These are phyloP conservation scores for Somion occarium DNA, from an alignment of 1,284 basidiomycete genomes.

Conservation along the genomic window DNA sequence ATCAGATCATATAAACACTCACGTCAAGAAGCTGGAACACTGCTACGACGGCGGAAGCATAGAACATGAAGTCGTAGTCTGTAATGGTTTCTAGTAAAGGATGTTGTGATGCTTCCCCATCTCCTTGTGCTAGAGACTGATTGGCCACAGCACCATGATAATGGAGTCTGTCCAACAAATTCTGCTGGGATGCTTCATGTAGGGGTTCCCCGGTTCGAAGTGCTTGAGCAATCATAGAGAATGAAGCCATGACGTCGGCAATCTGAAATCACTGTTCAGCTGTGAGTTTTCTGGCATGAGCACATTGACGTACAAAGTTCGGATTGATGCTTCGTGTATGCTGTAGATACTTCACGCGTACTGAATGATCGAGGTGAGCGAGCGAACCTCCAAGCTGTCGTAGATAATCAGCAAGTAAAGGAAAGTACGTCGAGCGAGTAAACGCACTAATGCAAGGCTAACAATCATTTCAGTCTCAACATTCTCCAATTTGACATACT, in stretches of 20 bases:
- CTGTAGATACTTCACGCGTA: constrained; percentile 34
- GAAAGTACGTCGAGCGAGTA: constrained; percentile 1
- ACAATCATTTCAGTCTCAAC: constrained; percentile 40
- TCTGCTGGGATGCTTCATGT: constrained; percentile 39
- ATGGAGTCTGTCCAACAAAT: constrained; percentile 38
- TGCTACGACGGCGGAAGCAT: constrained; percentile 39
- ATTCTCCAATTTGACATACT: constrained; percentile 39
- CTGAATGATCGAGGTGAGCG: constrained; percentile 33
- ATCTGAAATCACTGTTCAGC: constrained; percentile 26
- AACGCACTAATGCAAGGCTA: constrained; percentile 35
- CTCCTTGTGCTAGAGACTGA: constrained; percentile 12
- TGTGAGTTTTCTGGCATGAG: background rate
- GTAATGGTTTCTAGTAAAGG: constrained; percentile 29
- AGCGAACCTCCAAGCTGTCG: constrained; percentile 38
- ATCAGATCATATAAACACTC: constrained; percentile 12
- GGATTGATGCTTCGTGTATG: constrained; percentile 44
- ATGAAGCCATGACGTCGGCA: constrained; percentile 40
- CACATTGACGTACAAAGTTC: constrained; percentile 33
- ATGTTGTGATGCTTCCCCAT: constrained; percentile 18
- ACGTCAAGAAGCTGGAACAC: constrained; percentile 41
- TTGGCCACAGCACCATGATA: constrained; percentile 32
- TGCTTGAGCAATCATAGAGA: constrained; percentile 41
- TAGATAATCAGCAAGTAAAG: background rate
- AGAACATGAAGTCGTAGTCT: constrained; percentile 39
- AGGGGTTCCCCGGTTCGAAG: constrained; percentile 43